phyloP scores from a whole-genome alignment of 768 basidiomycete species.

The Boletus fagicola region DNA sequence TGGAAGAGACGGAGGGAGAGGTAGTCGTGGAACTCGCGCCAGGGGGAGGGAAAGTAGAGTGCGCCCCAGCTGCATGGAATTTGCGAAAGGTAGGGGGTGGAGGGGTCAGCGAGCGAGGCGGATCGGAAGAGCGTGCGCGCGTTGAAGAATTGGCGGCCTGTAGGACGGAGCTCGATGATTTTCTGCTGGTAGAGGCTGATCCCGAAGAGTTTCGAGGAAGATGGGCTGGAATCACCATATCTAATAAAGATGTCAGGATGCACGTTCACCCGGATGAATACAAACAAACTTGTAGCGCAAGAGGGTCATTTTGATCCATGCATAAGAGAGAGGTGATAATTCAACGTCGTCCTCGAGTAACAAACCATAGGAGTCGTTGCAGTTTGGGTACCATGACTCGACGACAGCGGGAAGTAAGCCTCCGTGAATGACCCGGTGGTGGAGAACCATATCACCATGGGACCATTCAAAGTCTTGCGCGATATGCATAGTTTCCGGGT shows the following conservation, averaged over 20 bases:
- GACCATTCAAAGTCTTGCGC: constrained; percentile 55
- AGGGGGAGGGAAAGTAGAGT: constrained; percentile 84
- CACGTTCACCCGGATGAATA: neutral
- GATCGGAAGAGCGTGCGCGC: constrained; percentile 56
- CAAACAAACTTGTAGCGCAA: constrained; percentile 63
- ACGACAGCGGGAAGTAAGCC: constrained; percentile 82
- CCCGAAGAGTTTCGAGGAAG: constrained; percentile 60
- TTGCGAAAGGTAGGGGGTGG: constrained; percentile 78
- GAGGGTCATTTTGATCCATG: constrained; percentile 80
- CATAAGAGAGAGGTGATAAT: constrained; percentile 79
- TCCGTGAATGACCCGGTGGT: constrained; percentile 75
- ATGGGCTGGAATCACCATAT: constrained; percentile 47
- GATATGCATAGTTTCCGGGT: constrained; percentile 54
- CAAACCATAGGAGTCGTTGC: constrained; percentile 72
- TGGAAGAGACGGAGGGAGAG: constrained; percentile 70
- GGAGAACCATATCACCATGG: constrained; percentile 56
- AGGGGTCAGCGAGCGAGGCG: constrained; percentile 38
- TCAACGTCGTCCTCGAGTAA: constrained; percentile 87
- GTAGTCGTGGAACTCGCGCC: constrained; percentile 84
- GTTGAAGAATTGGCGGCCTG: constrained; percentile 67
- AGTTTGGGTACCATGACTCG: constrained; percentile 84
- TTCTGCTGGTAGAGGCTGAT: constrained; percentile 88
- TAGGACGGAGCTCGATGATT: constrained; percentile 66
- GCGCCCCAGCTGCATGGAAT: constrained; percentile 93
- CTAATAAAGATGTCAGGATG: constrained; percentile 35